Evolutionary conservation across 1,284 basidiomycete genomes (phyloP), one percentile per base, ranked within the genome.

Genomic region (Rhodotorula sp.): DNA sequence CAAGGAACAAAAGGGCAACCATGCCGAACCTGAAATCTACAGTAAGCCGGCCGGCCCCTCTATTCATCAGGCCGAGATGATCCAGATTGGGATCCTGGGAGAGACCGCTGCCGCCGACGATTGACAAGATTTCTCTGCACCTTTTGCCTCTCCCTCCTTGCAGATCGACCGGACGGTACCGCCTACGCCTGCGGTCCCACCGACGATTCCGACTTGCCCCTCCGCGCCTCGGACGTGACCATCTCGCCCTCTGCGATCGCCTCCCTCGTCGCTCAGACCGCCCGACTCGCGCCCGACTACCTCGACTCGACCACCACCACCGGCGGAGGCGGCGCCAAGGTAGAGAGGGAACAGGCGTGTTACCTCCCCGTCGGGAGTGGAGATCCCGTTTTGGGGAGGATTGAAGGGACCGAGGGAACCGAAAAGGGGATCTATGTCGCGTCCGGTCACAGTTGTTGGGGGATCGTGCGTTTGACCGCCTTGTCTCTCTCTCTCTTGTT

Each of bases 301-400:
- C 75, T 82, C 44, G 53, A 54, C 26, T 26, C 48, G 48, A 74
- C 20, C n/a, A n/a, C n/a, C n/a, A n/a, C n/a, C n/a, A n/a, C n/a
- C 26, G 24, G 17, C 15, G 44, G 45, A 14, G 17, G 22, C 0
- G 55, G 62, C 17, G 70, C 64, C 4, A 44, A 10, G 7, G 61
- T 72, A 18, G 70, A 58, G 30, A 24, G 33, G 37, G 81, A 82
- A 66, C 85, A 86, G 75, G 84, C 84, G 0, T 86, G 85, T 78
- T 86, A 82, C 77, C 79, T 86, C 44, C 85, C 85, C 10, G 82
- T 85, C 56, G 83, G 84, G 7, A 81, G 79, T 1, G 84, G 84
- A 0, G 78, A 82, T 58, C 85, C 85, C 1, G 78, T 86, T 49
- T 79, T 86, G 42, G 84, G 84, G 20, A 80, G 81, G 73, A 79